Conservation (phyloP, 2,329 filamentous ascomycete species). For the Sphaerulina musiva region DNA sequence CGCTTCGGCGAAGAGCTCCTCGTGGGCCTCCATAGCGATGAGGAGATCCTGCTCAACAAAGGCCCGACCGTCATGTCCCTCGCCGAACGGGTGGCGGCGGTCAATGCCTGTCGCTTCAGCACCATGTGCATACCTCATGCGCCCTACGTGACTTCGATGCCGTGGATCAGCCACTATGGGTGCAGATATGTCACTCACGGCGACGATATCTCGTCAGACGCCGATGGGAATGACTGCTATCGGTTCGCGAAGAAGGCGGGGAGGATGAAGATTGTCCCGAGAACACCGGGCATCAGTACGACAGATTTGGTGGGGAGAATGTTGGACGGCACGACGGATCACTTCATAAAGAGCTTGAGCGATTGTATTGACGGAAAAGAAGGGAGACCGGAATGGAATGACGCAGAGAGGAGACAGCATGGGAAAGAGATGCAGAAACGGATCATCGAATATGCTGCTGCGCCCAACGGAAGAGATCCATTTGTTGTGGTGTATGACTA, state of each 20-base stretch:
- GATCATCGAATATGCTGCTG: constrained; percentile 79
- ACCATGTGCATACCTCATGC: constrained; percentile 76
- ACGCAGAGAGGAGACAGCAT: constrained; percentile 57
- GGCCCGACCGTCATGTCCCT: constrained; percentile 96
- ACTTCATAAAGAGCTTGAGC: constrained; percentile 70
- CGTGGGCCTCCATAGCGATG: constrained; percentile 91
- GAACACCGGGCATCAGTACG: constrained; percentile 92
- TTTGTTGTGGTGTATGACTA: constrained; percentile 84
- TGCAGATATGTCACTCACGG: constrained; percentile 95
- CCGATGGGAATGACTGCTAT: constrained; percentile 91
- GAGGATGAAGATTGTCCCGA: constrained; percentile 92
- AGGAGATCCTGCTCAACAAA: constrained; percentile 93
- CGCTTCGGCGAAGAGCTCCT: constrained; percentile 82
- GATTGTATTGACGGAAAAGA: constrained; percentile 43
- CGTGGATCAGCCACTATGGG: constrained; percentile 92
- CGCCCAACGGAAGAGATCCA: constrained; percentile 69
- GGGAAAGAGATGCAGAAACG: constrained; percentile 67
- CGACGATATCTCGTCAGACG: constrained; percentile 94
- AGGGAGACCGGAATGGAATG: constrained; percentile 64
- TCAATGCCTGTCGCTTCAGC: constrained; percentile 92
- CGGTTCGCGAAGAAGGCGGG: constrained; percentile 92
- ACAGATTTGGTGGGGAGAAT: constrained; percentile 97
- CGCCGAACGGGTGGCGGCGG: constrained; percentile 81
- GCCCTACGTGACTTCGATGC: constrained; percentile 88
- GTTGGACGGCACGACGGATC: constrained; percentile 88